Evolutionary conservation across 139 green algal genomes (phyloP), one percentile per base, ranked within the genome.

Genomic region (Picocystis salinarum): DNA sequence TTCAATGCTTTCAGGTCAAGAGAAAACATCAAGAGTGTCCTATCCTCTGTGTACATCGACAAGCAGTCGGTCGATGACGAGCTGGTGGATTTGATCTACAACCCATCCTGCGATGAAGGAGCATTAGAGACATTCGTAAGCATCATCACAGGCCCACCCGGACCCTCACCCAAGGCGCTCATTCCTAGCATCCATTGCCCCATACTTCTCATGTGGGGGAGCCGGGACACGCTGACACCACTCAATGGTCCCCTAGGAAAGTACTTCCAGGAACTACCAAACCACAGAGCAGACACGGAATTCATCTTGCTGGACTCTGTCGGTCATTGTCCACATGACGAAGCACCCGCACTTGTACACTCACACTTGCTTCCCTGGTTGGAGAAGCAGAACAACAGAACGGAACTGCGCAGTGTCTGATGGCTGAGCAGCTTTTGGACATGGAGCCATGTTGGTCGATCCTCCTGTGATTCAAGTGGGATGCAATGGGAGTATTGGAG

Each of bases 41-140:
- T 86, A 40, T 29, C 49, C n/a, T 44, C 36, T 13, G 68, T 92
- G 28, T 92, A 92, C 53, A 23, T 44, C 29, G 70, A 89, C 51
- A 27, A 50, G 9, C 33, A 41, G 4, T 51, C 63, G 0, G 85
- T 94, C 19, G 83, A 95, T 52, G 71, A 84, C 33, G 84, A 79
- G 40, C 61, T 95, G 24, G 71, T 95, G 3, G 60, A 84, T 7
- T 45, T 83, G 24, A 60, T 90, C 11, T 45, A 66, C 15, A 33
- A 19, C 2, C 72, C 79, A 6, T 63, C 70, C 5, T 47, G 49
- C 20, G 65, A 81, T 36, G 40, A 61, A 2, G 71, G 70, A 4
- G 83, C 83, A 3, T 50, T 91, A 22, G 70, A 87, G 12, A 74
- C 79, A 1, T 94, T 94, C 57, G 70, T 88, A 1, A 73, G 58